Conservation (phyloP, 106 monocot species). For the Allium sativum region DNA sequence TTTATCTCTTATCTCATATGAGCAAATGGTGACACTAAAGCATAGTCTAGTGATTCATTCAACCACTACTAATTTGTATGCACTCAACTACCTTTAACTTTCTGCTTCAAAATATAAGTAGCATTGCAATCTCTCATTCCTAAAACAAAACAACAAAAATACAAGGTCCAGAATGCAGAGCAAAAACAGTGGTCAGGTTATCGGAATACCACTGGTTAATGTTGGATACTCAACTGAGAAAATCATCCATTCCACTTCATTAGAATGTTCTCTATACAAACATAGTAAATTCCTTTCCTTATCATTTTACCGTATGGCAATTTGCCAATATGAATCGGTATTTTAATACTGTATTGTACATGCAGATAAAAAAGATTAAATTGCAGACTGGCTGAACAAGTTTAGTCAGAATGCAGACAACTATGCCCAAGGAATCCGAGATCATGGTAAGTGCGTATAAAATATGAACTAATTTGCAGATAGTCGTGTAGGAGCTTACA, state of each 20-base stretch:
- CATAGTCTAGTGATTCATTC: not conserved
- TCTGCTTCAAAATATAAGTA: not conserved
- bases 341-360: not conserved
- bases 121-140: not conserved
- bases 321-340: not conserved
- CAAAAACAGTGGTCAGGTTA: constrained; percentile 3
- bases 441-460: constrained; percentile 1
- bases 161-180: not conserved
- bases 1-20: not conserved
- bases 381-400: constrained; percentile 12
- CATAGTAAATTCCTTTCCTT: constrained; percentile 9
- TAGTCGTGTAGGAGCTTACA: not conserved
- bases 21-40: not conserved
- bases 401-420: constrained; percentile 12
- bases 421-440: constrained; percentile 10
- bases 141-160: not conserved
- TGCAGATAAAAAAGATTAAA: constrained; percentile 12
- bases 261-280: constrained; percentile 8
- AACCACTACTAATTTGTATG: constrained; percentile 4
- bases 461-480: not conserved
- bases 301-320: not conserved
- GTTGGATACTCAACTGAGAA: constrained; percentile 21
- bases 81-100: not conserved
- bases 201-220: constrained; percentile 5
- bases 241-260: not conserved